Base-by-base conservation (phyloP, 78 protist genomes). In the Tieghemostelium lacteum region DNA sequence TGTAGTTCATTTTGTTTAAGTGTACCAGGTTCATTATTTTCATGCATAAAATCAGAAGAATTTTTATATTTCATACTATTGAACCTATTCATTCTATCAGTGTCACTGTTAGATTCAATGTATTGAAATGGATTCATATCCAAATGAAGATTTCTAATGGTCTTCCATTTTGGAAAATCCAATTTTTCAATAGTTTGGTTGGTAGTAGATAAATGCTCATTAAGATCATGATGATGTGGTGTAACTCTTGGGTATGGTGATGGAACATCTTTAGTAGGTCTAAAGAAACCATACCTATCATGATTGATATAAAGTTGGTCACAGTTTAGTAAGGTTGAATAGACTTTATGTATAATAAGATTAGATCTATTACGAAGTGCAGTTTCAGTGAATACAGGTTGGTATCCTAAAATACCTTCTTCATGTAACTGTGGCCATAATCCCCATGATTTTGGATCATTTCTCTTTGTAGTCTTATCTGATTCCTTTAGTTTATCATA, bases 231-330 rank as follows among this genome's bases (percentile, higher is more conserved):
- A 33, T 69, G 91, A 40, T 70, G 36, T 6, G 91, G 77, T 60
- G 91, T 33, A 42, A 58, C 58, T 28, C 33, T 40, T 7, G 91
- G 91, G 37, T 36, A 73, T 39, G 76, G 70, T 12, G 37, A 16
- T 14, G 31, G 5, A n/a, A 50, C 40, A 28, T 60, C 28, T 22
- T 24, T 66, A 1, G 91, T 83, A 26, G 93, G 93, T 72, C 93
- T 64, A 57, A 72, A 86, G 70, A 86, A 75, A 6, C 80, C 80
- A 55, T 72, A 86, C n/a, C 91, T 61, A 57, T 86, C 93, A 86
- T 86, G 93, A 67, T 86, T 86, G 19, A 86, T 75, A n/a, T 63
- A 54, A 12, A 86, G 60, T 72, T 86, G 85, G 20, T 64, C 10
- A 20, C 93, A 28, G 40, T 50, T 65, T 28, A 86, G 54, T 66